Base-by-base conservation (phyloP, 225 moss, liverwort and hornwort species). In the Marchantia polymorpha region DNA sequence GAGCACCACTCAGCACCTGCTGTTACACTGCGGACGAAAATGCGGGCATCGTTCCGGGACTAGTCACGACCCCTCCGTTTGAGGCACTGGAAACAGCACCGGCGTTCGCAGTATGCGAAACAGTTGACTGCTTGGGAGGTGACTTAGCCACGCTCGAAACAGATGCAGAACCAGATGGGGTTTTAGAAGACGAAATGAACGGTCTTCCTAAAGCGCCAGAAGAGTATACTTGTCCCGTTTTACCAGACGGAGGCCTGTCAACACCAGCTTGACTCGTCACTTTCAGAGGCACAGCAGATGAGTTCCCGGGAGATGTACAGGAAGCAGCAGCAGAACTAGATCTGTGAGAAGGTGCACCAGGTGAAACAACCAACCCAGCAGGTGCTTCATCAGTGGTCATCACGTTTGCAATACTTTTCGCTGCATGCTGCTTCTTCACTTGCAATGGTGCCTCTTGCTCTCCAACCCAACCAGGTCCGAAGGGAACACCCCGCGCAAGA, bases 391-490 rank as follows among this genome's bases (percentile, higher is more conserved):
- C 66, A 14, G 30, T 30, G 52, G 65, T 48, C 10, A 51, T 25
- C 13, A 31, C 64, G 12, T 4, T 17, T 22, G 66, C 29, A 31
- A 20, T 11, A 53, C 8, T 46, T 39, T 75, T 74, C 0, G 74
- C 30, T 19, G 72, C 63, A 12, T 39, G 63, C 14, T 49, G 67
- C 75, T 81, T 68, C 65, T 46, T 74, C 26, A 17, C 26, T 26
- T 51, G 47, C 25, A 27, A 49, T 64, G 74, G 74, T 25, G 74
- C 81, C 11, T 77, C 82, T 0, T 59, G 69, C 51, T 82, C 76
- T 31, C 81, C 84, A 26, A 84, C 78, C 84, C 81, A 84, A 11
- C 84, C 81, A 27, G 84, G 81, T 65, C 84, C 81, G 66, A 84
- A 84, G 9, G 81, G 73, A 52, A 81, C 54, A n/a, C 58, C 63